A percentile compares a stretch with the other conserved stretches of the same genome.
Conservation (phyloP, 2,329 filamentous ascomycete species). For the Orbilia blumenaviensis region DNA sequence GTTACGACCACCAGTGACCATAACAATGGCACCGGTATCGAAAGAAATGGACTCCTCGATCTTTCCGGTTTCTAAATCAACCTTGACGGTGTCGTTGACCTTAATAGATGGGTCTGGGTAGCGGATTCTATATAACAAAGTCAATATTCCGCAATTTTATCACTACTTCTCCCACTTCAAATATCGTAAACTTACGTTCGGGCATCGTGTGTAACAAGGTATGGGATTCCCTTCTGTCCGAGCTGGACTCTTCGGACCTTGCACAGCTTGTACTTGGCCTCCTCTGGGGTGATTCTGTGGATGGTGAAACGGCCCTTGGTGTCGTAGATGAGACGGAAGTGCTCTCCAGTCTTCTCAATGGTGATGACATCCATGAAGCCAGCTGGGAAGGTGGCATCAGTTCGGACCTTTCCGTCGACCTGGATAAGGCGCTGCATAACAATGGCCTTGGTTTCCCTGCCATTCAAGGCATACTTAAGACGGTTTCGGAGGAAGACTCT, state of each 20-base stretch:
- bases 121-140: slow-evolving; percentile 76
- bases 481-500: slow-evolving; percentile 67
- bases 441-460: slow-evolving; percentile 93
- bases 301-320: slow-evolving; percentile 99
- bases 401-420: slow-evolving; percentile 99
- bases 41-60: slow-evolving; percentile 98
- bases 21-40: slow-evolving; percentile 96
- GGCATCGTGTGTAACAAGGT: slow-evolving; percentile 99
- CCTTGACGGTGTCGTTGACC: slow-evolving; percentile 99
- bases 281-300: slow-evolving; percentile 97
- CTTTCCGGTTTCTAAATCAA: slow-evolving; percentile 95
- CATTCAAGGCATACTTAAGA: slow-evolving; percentile 99
- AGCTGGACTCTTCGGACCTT: slow-evolving; percentile 99
- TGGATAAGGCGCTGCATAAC: slow-evolving; percentile 99
- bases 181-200: slow-evolving; percentile 89
- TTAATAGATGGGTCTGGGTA: slow-evolving; percentile 98
- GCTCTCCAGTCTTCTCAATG: slow-evolving; percentile 99
- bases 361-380: slow-evolving; percentile 99
- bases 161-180: not conserved
- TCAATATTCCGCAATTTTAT: not conserved
- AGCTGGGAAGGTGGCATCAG: slow-evolving; percentile 94
- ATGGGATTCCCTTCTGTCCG: slow-evolving; percentile 99
- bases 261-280: slow-evolving; percentile 99
- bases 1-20: slow-evolving; percentile 99
- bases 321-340: slow-evolving; percentile 99